Evolutionary conservation across 148 eudicot genomes (phyloP).

Genomic region (Fallopia convolvulus): DNA sequence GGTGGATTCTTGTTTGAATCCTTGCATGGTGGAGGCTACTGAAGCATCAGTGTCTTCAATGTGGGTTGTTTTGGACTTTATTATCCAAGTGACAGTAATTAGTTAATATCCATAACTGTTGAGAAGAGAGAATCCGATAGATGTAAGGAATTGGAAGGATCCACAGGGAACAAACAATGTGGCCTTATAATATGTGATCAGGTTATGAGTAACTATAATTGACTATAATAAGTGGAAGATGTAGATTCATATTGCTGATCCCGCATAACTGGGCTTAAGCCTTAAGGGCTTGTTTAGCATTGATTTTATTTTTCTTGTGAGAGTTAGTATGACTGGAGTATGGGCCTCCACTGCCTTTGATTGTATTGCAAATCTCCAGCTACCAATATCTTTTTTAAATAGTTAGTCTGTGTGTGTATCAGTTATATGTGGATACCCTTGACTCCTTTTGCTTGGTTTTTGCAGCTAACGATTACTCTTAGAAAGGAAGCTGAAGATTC

Average conservation of each 20-base stretch:
- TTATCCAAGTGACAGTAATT: not conserved
- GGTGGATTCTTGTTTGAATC: not conserved
- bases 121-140: not conserved
- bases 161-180: not conserved
- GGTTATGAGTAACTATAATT: not conserved
- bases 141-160: not conserved
- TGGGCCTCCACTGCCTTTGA: not conserved
- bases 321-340: not conserved
- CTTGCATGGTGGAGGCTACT: not conserved
- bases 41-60: not conserved
- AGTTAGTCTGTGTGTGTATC: not conserved
- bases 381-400: not conserved
- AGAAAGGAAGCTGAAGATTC: slow-evolving; percentile 57
- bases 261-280: not conserved
- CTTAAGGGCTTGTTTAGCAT: not conserved
- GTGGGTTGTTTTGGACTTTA: not conserved
- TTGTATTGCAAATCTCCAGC: not conserved
- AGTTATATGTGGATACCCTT: not conserved
- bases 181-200: not conserved
- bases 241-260: not conserved
- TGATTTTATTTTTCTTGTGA: not conserved
- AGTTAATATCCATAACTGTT: not conserved
- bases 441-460: slow-evolving; percentile 6
- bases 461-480: slow-evolving; percentile 69
- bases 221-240: not conserved